Evolutionary conservation across 2,329 filamentous ascomycete species (phyloP), one percentile per base, ranked within the genome.

Genomic region (Beauveria caledonica): DNA sequence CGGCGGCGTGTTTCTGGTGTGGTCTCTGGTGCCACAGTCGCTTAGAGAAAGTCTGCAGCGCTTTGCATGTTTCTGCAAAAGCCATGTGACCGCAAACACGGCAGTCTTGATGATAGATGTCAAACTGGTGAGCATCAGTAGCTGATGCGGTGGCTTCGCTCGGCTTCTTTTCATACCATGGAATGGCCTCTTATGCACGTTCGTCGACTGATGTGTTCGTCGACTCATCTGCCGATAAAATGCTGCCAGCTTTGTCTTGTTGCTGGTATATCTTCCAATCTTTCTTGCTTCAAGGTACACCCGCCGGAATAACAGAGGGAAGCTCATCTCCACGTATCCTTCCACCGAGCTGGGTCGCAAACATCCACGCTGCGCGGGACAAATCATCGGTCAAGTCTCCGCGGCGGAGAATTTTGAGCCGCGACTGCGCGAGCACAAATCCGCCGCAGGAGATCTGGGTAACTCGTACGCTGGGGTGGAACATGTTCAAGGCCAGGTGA

Each of bases 401-500:
- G 3, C 67, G 58, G 48, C 68, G 68, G 17, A 74, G 59, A 15
- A 83, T 68, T 68, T 85, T 85, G 21, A 85, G 55, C 29, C 80
- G 73, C 11, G 72, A 77, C 62, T 83, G 81, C 0, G 79, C 78
- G 11, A 85, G 70, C 42, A 80, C 78, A 60, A 85, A 86, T 0
- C 80, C 81, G 0, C 77, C 78, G 62, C 81, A 85, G 0, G 80
- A 80, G 29, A 85, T 74, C 63, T 82, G 81, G 13, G 72, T 72
- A 25, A 85, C 69, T 1, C 76, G 71, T 3, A 84, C 81, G n/a
- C 76, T 74, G 0, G 82, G 79, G 64, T 85, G 81, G 60, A 81
- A 80, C 63, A 85, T 64, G 65, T 85, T 75, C 15, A 86, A 68
- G 0, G 78, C 80, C 5, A 84, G 72, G 62, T 85, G 81, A n/a